These are phyloP conservation scores for Psophocarpus tetragonolobus DNA, from an alignment of 306 rosid genomes.

Conservation along the genomic window DNA sequence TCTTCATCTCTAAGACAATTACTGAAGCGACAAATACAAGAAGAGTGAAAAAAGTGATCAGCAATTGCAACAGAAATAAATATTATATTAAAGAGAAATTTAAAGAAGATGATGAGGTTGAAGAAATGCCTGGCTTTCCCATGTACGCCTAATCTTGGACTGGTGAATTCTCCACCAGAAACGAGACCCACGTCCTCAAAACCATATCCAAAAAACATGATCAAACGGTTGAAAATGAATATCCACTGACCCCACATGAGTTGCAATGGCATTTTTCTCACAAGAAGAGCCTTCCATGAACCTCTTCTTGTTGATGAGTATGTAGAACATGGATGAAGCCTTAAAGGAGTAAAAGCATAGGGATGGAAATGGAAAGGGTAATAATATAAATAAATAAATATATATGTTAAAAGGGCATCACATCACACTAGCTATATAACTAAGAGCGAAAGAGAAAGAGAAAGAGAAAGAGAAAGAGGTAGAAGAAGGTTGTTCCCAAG, in stretches of 20 bases:
- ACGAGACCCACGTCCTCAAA: constrained; percentile 27
- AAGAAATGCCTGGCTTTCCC: constrained; percentile 96
- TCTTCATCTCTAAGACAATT: constrained; percentile 14
- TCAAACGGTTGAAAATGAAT: constrained; percentile 34
- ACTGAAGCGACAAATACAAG: constrained; percentile 3
- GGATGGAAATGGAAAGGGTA: background rate
- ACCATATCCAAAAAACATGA: constrained; percentile 31
- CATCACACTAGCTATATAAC: background rate
- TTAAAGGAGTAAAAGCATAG: constrained; percentile 5
- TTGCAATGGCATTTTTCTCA: constrained; percentile 16
- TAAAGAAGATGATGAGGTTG: constrained; percentile 27
- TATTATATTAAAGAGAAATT: background rate
- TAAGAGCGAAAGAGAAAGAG: constrained; percentile 14
- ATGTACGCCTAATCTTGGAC: constrained; percentile 67
- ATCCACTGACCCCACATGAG: constrained; percentile 23
- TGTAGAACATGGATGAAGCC: background rate
- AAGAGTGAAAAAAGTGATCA: background rate
- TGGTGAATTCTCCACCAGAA: constrained; percentile 53
- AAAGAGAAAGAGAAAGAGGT: background rate
- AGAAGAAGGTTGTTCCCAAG: constrained; percentile 62
- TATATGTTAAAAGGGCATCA: background rate
- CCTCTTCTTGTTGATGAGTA: constrained; percentile 42
- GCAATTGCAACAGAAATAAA: background rate
- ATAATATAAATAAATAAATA: too few species aligned
- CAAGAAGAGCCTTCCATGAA: background rate